phyloP scores from a whole-genome alignment of 2,329 filamentous ascomycete species.

The Epichloe elymi region DNA sequence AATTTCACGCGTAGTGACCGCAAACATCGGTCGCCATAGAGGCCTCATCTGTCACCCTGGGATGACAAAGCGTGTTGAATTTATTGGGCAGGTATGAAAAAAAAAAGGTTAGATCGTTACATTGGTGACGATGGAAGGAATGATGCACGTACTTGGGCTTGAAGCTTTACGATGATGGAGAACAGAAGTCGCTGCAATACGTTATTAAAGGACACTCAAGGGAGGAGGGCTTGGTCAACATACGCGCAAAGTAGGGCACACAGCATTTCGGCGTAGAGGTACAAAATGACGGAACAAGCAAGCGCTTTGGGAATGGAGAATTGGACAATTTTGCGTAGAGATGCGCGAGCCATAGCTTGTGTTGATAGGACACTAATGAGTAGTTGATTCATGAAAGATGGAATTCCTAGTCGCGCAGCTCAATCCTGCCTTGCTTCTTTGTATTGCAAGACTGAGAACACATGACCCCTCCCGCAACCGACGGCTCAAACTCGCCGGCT shows the following conservation, averaged over 20 bases:
- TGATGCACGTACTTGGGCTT: background rate
- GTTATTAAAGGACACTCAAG: background rate
- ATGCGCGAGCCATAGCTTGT: background rate
- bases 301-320: background rate
- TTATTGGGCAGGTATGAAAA: too few relatives aligned
- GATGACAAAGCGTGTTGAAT: background rate
- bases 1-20: constrained; percentile 18
- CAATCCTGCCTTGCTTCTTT: too few relatives aligned
- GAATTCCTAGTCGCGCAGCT: background rate
- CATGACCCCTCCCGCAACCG: too few relatives aligned
- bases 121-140: background rate
- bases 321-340: constrained; percentile 2
- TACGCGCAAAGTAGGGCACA: background rate
- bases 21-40: constrained; percentile 12
- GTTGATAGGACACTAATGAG: background rate
- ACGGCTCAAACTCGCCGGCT: too few relatives aligned
- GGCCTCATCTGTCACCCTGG: background rate
- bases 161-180: background rate
- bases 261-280: background rate
- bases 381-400: constrained; percentile 3
- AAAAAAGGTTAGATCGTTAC: background rate
- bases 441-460: too few relatives aligned
- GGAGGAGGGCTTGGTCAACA: background rate
- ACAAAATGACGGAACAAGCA: background rate
- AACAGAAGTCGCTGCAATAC: background rate